Evolutionary conservation across 495 filamentous ascomycete genomes (phyloP), one percentile per base, ranked within the genome.

Genomic region (Copromyces sp.): DNA sequence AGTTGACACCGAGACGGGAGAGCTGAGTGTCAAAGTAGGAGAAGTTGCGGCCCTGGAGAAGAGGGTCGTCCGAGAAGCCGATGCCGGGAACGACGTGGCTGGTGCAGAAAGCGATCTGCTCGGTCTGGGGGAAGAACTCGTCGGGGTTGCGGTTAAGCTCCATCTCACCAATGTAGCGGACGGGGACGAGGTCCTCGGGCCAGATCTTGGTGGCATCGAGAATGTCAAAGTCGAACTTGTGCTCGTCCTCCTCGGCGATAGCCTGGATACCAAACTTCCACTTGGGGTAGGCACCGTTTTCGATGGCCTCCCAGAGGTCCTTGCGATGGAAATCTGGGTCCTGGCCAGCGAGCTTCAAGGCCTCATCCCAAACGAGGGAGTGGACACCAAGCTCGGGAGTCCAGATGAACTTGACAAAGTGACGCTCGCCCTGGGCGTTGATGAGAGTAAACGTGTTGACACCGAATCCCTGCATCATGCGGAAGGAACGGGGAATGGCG

Each of bases 401-500:
- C 75, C 86, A 95, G 77, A 89, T 86, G 81, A 95, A 95, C 80
- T 97, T 97, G 79, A 95, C 92, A 76, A 94, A 93, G 70, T 87
- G 83, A 14, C 90, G 87, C 77, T 92, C 88, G 29, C 90, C 91
- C 70, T 92, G 83, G 65, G 85, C 87, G 74, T 95, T 95, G 70
- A 88, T 82, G 3, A 96, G 83, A 3, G 87, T 90, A 78, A 86
- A 96, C 0, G 94, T 95, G 78, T 96, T 94, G 71, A 96, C 93
- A 59, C 94, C 93, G 73, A 95, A 96, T 0, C 94, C 94, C 77
- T 96, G 91, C 91, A 96, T 95, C 92, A 95, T 95, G 12, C 92
- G 90, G 77, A 84, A 93, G 3, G 91, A 94, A 5, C 93, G 87
- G 24, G 94, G 94, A 70, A 95, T 95, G 39, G 85, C 88, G 14